Percentiles rank a stretch among this genome's conserved stretches.
phyloP scores from a whole-genome alignment of 208 protist species.

The Acanthamoeba lenticulata region DNA sequence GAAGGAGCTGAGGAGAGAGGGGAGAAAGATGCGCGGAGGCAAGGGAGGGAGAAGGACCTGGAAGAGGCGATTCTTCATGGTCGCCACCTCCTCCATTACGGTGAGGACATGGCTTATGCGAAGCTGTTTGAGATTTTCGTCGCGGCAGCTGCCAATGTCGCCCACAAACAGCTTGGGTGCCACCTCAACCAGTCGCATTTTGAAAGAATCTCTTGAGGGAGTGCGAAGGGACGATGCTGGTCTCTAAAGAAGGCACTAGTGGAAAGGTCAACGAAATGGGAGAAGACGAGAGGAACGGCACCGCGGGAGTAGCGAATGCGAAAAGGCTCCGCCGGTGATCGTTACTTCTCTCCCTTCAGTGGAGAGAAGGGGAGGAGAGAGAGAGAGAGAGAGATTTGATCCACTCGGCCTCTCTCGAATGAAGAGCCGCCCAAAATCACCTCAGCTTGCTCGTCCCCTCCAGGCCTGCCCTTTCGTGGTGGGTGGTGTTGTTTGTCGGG shows the following conservation, averaged over 20 bases:
- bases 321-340: not conserved
- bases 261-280: not conserved
- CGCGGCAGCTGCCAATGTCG: not conserved
- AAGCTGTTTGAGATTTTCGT: not conserved
- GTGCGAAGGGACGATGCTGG: not conserved
- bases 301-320: not conserved
- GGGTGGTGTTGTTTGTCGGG: too few species aligned
- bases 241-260: not conserved
- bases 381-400: not conserved
- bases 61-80: conserved; percentile 12
- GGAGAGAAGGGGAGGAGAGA: not conserved
- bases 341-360: not conserved
- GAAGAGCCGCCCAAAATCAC: too few species aligned
- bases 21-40: not conserved
- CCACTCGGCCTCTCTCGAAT: not conserved
- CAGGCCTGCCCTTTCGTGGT: too few species aligned
- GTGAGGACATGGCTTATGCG: conserved; percentile 34
- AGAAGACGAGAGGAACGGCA: not conserved
- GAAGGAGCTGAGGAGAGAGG: not conserved
- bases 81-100: conserved; percentile 13
- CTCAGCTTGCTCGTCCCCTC: too few species aligned
- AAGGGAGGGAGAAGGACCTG: not conserved
- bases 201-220: too few species aligned
- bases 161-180: not conserved
- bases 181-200: not conserved